Evolutionary conservation across 2,329 filamentous ascomycete genomes (phyloP).

Genomic region (Neonectria punicea): DNA sequence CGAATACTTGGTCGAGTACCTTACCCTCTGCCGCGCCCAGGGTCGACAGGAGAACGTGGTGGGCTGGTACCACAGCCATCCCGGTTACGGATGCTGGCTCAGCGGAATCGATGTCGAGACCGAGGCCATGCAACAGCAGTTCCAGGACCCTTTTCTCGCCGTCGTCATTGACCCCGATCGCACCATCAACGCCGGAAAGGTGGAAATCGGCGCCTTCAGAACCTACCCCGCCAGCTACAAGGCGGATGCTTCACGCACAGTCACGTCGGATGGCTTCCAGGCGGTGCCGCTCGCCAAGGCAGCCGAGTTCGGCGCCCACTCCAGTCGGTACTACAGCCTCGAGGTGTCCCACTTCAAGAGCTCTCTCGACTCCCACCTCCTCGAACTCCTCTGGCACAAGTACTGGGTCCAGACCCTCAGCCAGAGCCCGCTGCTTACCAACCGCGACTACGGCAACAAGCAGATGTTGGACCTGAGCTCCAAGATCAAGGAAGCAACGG

Average conservation of each 20-base stretch:
- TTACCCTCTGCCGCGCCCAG: slow-evolving; percentile 79
- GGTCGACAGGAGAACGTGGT: slow-evolving; percentile 89
- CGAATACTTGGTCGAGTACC: slow-evolving; percentile 94
- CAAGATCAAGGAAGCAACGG: slow-evolving; percentile 77
- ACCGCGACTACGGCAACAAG: slow-evolving; percentile 91
- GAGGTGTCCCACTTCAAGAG: slow-evolving; percentile 96
- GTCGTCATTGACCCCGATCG: slow-evolving; percentile 97
- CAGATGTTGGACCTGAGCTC: slow-evolving; percentile 89
- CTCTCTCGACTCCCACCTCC: slow-evolving; percentile 84
- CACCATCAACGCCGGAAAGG: slow-evolving; percentile 92
- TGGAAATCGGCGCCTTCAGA: slow-evolving; percentile 96
- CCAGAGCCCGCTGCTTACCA: slow-evolving; percentile 88
- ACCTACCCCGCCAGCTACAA: slow-evolving; percentile 85
- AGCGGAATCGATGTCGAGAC: slow-evolving; percentile 95
- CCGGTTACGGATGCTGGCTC: slow-evolving; percentile 98
- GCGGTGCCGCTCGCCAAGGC: slow-evolving; percentile 92
- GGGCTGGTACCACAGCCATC: slow-evolving; percentile 98
- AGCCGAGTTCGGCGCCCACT: slow-evolving; percentile 94
- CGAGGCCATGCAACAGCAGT: slow-evolving; percentile 85
- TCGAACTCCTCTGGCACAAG: slow-evolving; percentile 96
- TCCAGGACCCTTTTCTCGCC: slow-evolving; percentile 90
- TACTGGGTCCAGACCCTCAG: slow-evolving; percentile 98
- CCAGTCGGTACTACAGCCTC: slow-evolving; percentile 88
- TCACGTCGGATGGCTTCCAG: slow-evolving; percentile 68
- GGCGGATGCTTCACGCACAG: slow-evolving; percentile 45